A percentile compares a stretch with the other conserved stretches of the same genome.
phyloP scores from a whole-genome alignment of 805 yeast genomes.

The Candida ponderosae region DNA sequence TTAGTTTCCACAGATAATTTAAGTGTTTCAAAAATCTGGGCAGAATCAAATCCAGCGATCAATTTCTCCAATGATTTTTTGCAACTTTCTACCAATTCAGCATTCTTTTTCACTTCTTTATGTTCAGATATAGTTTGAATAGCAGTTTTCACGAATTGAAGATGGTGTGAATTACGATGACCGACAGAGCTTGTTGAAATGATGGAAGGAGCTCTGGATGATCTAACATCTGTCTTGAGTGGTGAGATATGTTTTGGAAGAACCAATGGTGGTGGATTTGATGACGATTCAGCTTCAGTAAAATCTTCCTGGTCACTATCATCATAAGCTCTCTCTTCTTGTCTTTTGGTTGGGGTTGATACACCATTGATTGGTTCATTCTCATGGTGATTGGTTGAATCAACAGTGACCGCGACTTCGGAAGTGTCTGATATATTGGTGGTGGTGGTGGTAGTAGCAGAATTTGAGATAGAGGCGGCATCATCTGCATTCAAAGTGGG shows the following conservation, averaged over 20 bases:
- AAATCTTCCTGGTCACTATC: constrained; percentile 4
- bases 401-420: too few relatives aligned
- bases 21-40: constrained; percentile 69
- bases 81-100: constrained; percentile 24
- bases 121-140: constrained; percentile 47
- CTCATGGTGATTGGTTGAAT: too few relatives aligned
- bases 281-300: constrained; percentile 8
- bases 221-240: constrained; percentile 6
- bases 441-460: too few relatives aligned
- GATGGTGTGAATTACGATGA: constrained; percentile 23
- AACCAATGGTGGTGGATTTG: constrained; percentile 8
- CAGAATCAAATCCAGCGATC: constrained; percentile 32
- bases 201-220: constrained; percentile 12
- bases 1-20: constrained; percentile 66
- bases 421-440: too few relatives aligned
- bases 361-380: too few relatives aligned
- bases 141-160: constrained; percentile 43
- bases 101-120: constrained; percentile 51
- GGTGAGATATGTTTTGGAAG: constrained; percentile 12
- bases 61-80: constrained; percentile 23
- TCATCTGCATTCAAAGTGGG: too few relatives aligned
- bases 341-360: too few relatives aligned
- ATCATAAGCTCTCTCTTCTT: not conserved
- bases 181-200: constrained; percentile 10
- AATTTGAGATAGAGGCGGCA: too few relatives aligned